Conservation (phyloP, 2,329 filamentous ascomycete species). For the Exserohilum turcica region DNA sequence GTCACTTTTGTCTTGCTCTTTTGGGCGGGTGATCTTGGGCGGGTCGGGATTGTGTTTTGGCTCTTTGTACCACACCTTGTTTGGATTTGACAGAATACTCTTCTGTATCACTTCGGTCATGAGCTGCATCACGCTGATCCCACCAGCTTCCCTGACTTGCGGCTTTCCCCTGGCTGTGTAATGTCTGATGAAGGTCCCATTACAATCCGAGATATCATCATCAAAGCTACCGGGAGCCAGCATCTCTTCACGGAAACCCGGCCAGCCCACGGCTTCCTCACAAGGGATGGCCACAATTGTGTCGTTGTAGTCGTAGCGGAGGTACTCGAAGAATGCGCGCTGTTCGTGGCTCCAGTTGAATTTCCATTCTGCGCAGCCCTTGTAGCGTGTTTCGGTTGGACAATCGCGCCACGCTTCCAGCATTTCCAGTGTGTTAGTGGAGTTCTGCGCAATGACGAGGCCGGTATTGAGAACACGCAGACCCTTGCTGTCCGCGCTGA, state of each 20-base stretch:
- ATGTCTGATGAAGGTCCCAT: conserved; percentile 37
- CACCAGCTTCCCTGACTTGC: conserved; percentile 15
- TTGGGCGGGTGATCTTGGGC: neutral
- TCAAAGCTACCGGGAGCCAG: conserved; percentile 14
- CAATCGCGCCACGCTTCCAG: conserved; percentile 41
- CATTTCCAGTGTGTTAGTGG: conserved; percentile 29
- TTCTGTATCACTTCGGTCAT: conserved; percentile 19
- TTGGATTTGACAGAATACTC: conserved; percentile 6
- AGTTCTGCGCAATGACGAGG: conserved; percentile 47
- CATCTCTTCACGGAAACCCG: conserved; percentile 26
- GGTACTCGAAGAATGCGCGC: conserved; percentile 41
- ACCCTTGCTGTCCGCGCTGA: conserved; percentile 47
- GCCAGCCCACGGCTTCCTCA: conserved; percentile 44
- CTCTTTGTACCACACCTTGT: conserved; percentile 20
- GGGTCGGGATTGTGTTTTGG: conserved; percentile 3
- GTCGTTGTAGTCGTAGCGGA: conserved; percentile 41
- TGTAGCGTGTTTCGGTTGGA: conserved; percentile 32
- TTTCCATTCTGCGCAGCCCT: conserved; percentile 36
- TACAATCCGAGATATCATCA: conserved; percentile 26
- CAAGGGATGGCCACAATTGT: conserved; percentile 39
- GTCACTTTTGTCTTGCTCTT: neutral
- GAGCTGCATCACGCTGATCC: conserved; percentile 19
- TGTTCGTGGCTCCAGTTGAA: conserved; percentile 41
- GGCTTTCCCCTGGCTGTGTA: conserved; percentile 29
- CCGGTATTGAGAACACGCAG: conserved; percentile 48